Percentiles rank a stretch among this genome's conserved stretches.
These are phyloP conservation scores for Suillus paluster DNA, from an alignment of 768 basidiomycete species.

Conservation along the genomic window DNA sequence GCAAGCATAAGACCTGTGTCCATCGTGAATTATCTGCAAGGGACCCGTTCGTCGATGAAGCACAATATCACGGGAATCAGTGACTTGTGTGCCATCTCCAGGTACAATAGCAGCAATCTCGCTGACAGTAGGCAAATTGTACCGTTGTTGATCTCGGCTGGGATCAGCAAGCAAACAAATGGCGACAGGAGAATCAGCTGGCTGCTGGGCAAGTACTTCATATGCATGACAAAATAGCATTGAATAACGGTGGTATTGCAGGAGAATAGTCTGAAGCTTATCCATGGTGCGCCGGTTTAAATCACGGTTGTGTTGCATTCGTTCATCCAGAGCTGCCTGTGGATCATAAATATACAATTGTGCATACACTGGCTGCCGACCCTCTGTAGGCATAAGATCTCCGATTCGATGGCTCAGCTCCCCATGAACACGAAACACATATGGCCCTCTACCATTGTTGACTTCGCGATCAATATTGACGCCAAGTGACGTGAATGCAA, in stretches of 20 bases:
- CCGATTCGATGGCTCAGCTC: conserved; percentile 41
- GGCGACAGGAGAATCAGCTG: conserved; percentile 13
- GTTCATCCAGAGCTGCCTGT: conserved; percentile 30
- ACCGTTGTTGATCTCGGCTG: conserved; percentile 32
- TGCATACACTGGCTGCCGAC: conserved; percentile 32
- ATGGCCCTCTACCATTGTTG: conserved; percentile 23
- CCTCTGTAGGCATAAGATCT: conserved; percentile 26
- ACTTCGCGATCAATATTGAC: conserved; percentile 33
- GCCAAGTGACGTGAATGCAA: conserved; percentile 46
- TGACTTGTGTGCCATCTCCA: conserved; percentile 21
- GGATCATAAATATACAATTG: conserved; percentile 47
- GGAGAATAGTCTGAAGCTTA: conserved; percentile 29
- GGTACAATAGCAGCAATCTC: conserved; percentile 47
- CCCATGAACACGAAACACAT: conserved; percentile 27
- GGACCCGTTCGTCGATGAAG: conserved; percentile 26
- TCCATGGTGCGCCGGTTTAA: conserved; percentile 21
- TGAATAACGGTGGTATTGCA: conserved; percentile 27
- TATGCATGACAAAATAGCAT: conserved; percentile 32
- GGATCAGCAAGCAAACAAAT: conserved; percentile 11
- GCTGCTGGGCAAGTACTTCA: conserved; percentile 24
- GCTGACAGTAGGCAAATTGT: conserved; percentile 46
- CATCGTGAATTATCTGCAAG: conserved; percentile 37
- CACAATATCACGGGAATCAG: conserved; percentile 38
- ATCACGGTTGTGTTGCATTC: conserved; percentile 25
- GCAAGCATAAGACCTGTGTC: conserved; percentile 36